A percentile compares a stretch with the other conserved stretches of the same genome.
Conservation (phyloP, 2,329 filamentous ascomycete genomes). For the Aspergillus ustus region DNA sequence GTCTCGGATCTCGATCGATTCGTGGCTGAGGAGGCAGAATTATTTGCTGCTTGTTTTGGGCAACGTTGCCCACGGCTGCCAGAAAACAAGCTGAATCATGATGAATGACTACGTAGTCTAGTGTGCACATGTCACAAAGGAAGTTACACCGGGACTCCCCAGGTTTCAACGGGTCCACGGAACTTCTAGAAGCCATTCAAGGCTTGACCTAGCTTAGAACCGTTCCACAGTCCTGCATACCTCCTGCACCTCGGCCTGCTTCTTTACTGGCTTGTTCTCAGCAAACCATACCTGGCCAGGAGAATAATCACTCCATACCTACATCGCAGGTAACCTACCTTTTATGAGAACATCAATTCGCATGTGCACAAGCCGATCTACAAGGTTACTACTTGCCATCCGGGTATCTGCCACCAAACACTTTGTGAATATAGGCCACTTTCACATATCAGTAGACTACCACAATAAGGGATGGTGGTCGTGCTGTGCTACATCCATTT, state of each 20-base stretch:
- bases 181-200: conserved; percentile 10
- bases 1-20: conserved; percentile 6
- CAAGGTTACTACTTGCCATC: too few species aligned
- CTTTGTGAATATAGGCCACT: not conserved
- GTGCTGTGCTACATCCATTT: not conserved
- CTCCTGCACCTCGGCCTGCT: not conserved
- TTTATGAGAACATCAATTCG: not conserved
- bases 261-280: not conserved
- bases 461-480: not conserved
- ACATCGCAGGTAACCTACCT: too few species aligned
- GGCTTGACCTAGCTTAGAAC: not conserved
- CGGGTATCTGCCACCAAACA: not conserved
- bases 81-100: not conserved
- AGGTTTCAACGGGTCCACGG: conserved; percentile 3
- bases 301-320: not conserved
- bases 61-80: not conserved
- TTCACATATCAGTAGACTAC: not conserved
- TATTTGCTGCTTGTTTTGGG: not conserved
- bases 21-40: conserved; percentile 1
- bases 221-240: conserved; percentile 5
- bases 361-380: not conserved
- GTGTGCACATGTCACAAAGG: not conserved
- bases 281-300: conserved; percentile 2
- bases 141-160: not conserved
- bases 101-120: not conserved